Conservation (phyloP, 768 basidiomycete genomes). For the Pisolithus tinctorius region DNA sequence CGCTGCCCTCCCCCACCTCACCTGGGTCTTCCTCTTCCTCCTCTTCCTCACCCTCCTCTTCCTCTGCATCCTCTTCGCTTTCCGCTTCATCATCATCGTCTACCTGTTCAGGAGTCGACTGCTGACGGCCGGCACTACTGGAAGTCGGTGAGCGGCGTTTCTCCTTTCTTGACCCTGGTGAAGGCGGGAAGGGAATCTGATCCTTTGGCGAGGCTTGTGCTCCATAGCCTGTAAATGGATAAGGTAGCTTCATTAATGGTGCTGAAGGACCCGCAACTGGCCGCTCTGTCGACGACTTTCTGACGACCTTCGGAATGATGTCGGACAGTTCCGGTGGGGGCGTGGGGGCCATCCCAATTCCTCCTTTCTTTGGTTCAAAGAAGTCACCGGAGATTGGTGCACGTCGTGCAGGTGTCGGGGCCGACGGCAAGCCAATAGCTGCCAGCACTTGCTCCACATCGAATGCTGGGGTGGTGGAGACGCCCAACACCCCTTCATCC, state of each 20-base stretch:
- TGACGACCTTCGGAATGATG: constrained; percentile 42
- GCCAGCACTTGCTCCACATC: constrained; percentile 54
- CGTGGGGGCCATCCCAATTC: constrained; percentile 16
- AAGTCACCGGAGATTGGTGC: constrained; percentile 58
- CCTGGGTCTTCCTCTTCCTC: constrained; percentile 37
- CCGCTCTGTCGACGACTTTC: constrained; percentile 42
- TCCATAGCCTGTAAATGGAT: constrained; percentile 62
- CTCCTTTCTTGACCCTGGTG: constrained; percentile 39
- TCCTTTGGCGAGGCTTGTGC: constrained; percentile 57
- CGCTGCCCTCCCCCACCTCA: constrained; percentile 34
- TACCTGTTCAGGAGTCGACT: constrained; percentile 21
- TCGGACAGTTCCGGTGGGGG: constrained; percentile 27
- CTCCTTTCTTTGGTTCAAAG: constrained; percentile 43
- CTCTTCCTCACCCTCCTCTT: constrained; percentile 37
- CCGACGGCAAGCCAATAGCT: constrained; percentile 45
- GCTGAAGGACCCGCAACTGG: constrained; percentile 31
- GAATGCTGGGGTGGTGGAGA: constrained; percentile 29
- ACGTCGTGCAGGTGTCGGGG: constrained; percentile 49
- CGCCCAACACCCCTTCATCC: constrained; percentile 16
- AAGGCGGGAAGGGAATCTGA: constrained; percentile 73
- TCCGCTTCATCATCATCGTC: constrained; percentile 20
- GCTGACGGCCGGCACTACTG: constrained; percentile 25
- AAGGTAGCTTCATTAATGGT: constrained; percentile 51
- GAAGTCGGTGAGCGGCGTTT: constrained; percentile 25
- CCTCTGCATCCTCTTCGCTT: constrained; percentile 22